Conservation (phyloP, 2,329 filamentous ascomycete species). For the Chrysoporthe cubensis region DNA sequence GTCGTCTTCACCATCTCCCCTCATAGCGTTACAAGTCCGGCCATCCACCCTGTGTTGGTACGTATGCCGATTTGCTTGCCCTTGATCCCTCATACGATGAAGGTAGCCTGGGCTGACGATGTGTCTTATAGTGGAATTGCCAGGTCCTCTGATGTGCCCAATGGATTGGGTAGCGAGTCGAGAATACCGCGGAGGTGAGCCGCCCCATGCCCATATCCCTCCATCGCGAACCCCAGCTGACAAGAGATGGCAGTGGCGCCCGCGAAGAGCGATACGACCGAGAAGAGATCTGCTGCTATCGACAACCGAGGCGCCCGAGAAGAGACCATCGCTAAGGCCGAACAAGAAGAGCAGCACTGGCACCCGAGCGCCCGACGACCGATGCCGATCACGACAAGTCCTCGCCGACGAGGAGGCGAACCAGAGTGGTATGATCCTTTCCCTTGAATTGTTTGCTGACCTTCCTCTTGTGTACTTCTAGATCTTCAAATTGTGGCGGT, state of each 20-base stretch:
- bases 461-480: background rate
- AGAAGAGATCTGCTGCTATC: background rate
- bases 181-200: background rate
- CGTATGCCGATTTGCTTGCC: background rate
- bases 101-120: background rate
- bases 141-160: background rate
- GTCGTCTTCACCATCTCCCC: background rate
- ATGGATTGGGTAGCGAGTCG: conserved; percentile 1
- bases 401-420: background rate
- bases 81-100: background rate
- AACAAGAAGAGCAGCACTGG: background rate
- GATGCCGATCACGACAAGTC: background rate
- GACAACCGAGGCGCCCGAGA: background rate
- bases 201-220: background rate
- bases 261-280: conserved; percentile 1
- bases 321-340: background rate
- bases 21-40: background rate
- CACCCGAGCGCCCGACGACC: no score
- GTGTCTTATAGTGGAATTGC: background rate
- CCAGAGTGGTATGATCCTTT: background rate
- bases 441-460: background rate
- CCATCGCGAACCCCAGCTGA: background rate
- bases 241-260: background rate
- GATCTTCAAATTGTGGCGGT: background rate
- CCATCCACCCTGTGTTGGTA: background rate